Evolutionary conservation across 2,329 filamentous ascomycete species (phyloP), one percentile per base, ranked within the genome.

Genomic region (Penicillium oxalicum): DNA sequence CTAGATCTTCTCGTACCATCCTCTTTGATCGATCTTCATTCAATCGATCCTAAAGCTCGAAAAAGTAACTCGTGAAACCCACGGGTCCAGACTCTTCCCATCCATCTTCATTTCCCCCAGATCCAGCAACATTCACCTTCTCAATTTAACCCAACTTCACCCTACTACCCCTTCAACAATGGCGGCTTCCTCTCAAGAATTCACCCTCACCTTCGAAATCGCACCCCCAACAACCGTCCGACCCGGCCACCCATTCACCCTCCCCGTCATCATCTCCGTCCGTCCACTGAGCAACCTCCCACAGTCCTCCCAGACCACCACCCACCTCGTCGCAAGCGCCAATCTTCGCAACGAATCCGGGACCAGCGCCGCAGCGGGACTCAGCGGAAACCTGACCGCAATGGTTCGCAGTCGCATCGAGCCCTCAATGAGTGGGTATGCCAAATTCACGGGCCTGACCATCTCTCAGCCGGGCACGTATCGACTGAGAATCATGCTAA

Each of bases 391-490:
- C 29, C 53, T 65, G 24, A 65, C 65, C 5, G 61, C 64, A 8
- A 68, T 61, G 13, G 63, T 67, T n/a, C 59, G 62, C 48, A 66
- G 62, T 41, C 59, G 61, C 37, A 49, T 49, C 35, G 63, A 62
- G 11, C 65, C 60, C 24, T 54, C 62, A 5, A 61, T 52, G 24
- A 64, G 55, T 39, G 65, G 65, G 9, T 67, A 63, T 40, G 64
- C 63, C 25, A 58, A 55, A 18, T 62, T 67, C 40, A 56, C 53
- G 3, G 52, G 55, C 1, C 56, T 68, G 9, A 58, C 51, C 2
- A 63, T 68, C 48, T 52, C 56, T 3, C 54, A 52, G 32, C 62
- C 64, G 3, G 65, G 65, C 2, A 59, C 54, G 35, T 68, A 65
- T 37, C 58, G 58, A 1, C 34, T 68, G 39, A 61, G 64, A 5